A percentile compares a stretch with the other conserved stretches of the same genome.
These are phyloP conservation scores for Crepidotus variabilis DNA, from an alignment of 768 basidiomycete genomes.

Conservation along the genomic window DNA sequence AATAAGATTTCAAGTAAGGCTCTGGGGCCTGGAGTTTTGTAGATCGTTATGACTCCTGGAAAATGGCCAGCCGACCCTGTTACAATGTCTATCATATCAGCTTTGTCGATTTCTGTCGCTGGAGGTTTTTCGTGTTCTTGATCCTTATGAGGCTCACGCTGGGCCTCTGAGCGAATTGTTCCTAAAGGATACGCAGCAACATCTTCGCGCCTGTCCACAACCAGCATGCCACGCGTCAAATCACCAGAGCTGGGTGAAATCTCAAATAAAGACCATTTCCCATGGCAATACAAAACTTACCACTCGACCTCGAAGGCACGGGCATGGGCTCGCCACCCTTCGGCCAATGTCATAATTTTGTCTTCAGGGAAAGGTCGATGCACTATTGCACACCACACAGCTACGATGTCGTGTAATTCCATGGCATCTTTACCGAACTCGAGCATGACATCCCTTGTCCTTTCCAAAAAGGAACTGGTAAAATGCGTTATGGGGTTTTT, in stretches of 20 bases:
- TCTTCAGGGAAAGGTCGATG: slow-evolving; percentile 48
- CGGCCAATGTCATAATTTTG: slow-evolving; percentile 22
- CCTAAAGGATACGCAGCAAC: slow-evolving; percentile 62
- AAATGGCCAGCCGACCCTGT: not conserved
- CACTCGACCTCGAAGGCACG: slow-evolving; percentile 69
- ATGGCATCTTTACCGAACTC: slow-evolving; percentile 78
- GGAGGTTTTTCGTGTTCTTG: slow-evolving; percentile 7
- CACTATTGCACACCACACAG: slow-evolving; percentile 82
- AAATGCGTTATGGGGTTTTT: slow-evolving; percentile 72
- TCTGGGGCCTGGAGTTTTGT: slow-evolving; percentile 62
- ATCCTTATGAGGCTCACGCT: slow-evolving; percentile 28
- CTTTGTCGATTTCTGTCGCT: not conserved
- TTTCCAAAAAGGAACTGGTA: slow-evolving; percentile 75
- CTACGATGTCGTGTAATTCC: slow-evolving; percentile 88
- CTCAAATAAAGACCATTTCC: not conserved
- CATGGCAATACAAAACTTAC: slow-evolving; percentile 27
- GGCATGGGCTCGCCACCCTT: slow-evolving; percentile 53
- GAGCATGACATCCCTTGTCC: slow-evolving; percentile 74
- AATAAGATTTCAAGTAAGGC: slow-evolving; percentile 44
- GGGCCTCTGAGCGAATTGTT: slow-evolving; percentile 59
- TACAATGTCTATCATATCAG: not conserved
- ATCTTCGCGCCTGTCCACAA: slow-evolving; percentile 73
- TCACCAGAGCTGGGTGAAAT: slow-evolving; percentile 56
- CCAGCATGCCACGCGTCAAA: slow-evolving; percentile 82
- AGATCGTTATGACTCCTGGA: slow-evolving; percentile 42